phyloP scores from a whole-genome alignment of 2,329 filamentous ascomycete genomes.

The Hortaea werneckii region DNA sequence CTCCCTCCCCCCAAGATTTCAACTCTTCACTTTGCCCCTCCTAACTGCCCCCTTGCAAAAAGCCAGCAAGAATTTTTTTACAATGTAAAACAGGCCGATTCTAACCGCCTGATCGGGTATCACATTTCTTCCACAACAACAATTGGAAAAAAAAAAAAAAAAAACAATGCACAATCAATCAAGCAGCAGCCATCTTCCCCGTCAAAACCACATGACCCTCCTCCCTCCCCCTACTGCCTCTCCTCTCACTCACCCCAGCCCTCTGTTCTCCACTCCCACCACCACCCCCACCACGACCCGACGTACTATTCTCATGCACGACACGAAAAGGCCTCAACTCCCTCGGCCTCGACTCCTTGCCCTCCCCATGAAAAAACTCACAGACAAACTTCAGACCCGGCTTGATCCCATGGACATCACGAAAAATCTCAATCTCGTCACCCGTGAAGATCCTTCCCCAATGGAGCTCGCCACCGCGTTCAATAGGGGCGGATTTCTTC shows the following conservation, averaged over 20 bases:
- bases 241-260: neutral
- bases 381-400: constrained; percentile 31
- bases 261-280: neutral
- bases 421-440: constrained; percentile 66
- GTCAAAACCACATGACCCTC: neutral
- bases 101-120: too few species aligned
- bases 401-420: constrained; percentile 29
- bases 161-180: neutral
- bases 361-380: constrained; percentile 33
- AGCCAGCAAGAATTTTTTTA: too few species aligned
- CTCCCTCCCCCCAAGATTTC: too few species aligned
- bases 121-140: too few species aligned
- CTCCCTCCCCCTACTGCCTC: neutral
- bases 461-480: constrained; percentile 38
- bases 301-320: neutral
- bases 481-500: constrained; percentile 33
- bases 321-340: neutral
- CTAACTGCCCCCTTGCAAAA: too few species aligned
- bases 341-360: constrained; percentile 12
- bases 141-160: too few species aligned
- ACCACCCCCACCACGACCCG: neutral
- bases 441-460: constrained; percentile 64
- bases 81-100: too few species aligned
- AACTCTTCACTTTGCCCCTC: too few species aligned
- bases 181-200: neutral